These are phyloP conservation scores for Polygonum aviculare DNA, from an alignment of 148 eudicot species.

Conservation along the genomic window DNA sequence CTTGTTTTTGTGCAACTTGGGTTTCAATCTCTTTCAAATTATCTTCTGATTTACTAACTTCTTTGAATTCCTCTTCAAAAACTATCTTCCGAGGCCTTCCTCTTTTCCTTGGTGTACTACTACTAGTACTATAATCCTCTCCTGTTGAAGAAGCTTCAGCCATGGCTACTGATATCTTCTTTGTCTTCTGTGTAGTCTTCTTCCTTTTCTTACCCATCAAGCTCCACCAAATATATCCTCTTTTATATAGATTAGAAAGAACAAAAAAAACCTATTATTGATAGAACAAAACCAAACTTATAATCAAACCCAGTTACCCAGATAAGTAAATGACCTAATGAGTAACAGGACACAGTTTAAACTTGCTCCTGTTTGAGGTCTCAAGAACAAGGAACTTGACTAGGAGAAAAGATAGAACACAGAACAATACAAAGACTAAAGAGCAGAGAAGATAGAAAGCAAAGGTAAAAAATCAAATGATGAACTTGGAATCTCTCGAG, in stretches of 20 bases:
- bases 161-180: conserved; percentile 27
- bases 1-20: not conserved
- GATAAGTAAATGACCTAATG: not conserved
- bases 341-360: not conserved
- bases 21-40: not conserved
- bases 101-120: conserved; percentile 33
- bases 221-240: not conserved
- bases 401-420: too few species aligned
- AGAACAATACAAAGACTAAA: not conserved
- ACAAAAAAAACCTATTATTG: too few species aligned
- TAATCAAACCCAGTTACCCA: not conserved
- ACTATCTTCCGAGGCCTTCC: conserved; percentile 36
- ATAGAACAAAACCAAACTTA: too few species aligned
- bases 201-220: conserved; percentile 38
- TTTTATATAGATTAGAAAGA: not conserved
- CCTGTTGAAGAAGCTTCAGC: conserved; percentile 32
- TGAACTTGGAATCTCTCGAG: not conserved
- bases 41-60: conserved; percentile 1
- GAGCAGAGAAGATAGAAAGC: not conserved
- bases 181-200: conserved; percentile 20
- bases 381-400: not conserved
- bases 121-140: conserved; percentile 7
- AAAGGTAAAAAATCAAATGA: not conserved
- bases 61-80: conserved; percentile 18
- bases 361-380: too few species aligned